phyloP scores from a whole-genome alignment of 371 early-diverging fungal species.

The Mucor sp. region DNA sequence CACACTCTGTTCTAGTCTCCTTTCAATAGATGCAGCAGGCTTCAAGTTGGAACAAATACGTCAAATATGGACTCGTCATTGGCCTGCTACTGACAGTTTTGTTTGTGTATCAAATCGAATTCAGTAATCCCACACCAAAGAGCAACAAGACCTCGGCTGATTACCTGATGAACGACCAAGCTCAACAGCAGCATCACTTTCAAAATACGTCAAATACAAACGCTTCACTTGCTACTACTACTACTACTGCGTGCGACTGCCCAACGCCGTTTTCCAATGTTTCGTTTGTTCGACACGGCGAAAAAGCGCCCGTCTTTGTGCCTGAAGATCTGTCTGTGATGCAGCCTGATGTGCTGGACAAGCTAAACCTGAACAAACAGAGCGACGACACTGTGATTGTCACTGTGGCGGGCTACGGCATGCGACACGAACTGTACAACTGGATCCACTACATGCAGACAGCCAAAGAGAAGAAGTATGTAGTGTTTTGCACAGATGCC shows the following conservation, averaged over 20 bases:
- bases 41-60: not conserved
- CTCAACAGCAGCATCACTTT: constrained; percentile 12
- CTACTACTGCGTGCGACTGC: not conserved
- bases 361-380: constrained; percentile 1
- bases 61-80: constrained; percentile 8
- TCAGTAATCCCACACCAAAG: not conserved
- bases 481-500: constrained; percentile 18
- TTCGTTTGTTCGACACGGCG: constrained; percentile 9
- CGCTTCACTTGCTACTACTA: not conserved
- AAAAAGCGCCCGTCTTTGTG: constrained; percentile 17
- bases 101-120: not conserved
- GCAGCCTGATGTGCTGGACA: constrained; percentile 15
- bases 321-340: constrained; percentile 18
- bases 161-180: constrained; percentile 10
- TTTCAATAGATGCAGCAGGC: not conserved
- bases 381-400: not conserved
- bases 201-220: not conserved
- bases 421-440: constrained; percentile 23
- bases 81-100: not conserved
- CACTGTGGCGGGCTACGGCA: constrained; percentile 17
- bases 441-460: constrained; percentile 17
- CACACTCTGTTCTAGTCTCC: not conserved
- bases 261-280: not conserved
- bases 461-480: constrained; percentile 13
- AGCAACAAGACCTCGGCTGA: constrained; percentile 6